Percentiles rank a stretch among this genome's conserved stretches.
Evolutionary conservation across 148 eudicot species (phyloP).

Genomic region (Persicaria maculosa): DNA sequence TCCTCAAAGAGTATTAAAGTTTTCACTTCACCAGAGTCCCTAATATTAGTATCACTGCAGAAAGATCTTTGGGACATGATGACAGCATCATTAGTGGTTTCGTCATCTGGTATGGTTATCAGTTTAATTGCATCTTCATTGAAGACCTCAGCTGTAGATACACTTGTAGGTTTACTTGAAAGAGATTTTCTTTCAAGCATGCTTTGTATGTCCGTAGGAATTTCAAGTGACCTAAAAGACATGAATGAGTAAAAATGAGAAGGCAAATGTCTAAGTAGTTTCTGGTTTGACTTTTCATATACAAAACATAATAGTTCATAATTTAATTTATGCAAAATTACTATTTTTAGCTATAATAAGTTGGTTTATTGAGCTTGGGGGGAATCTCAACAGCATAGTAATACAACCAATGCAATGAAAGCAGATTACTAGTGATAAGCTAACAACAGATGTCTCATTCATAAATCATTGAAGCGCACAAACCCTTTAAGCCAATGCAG

Average conservation of each 20-base stretch:
- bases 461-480: slow-evolving; percentile 16
- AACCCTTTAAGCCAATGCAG: slow-evolving; percentile 76
- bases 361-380: neutral
- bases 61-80: slow-evolving; percentile 18
- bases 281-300: neutral
- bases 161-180: slow-evolving; percentile 16
- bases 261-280: neutral
- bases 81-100: slow-evolving; percentile 24
- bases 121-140: slow-evolving; percentile 37
- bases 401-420: neutral
- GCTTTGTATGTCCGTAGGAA: slow-evolving; percentile 33
- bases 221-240: slow-evolving; percentile 46
- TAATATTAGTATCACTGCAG: slow-evolving; percentile 23
- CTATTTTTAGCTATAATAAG: neutral
- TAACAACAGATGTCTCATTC: neutral
- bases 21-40: slow-evolving; percentile 44
- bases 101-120: slow-evolving; percentile 47
- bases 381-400: neutral
- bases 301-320: neutral
- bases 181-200: slow-evolving; percentile 30
- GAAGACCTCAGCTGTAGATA: slow-evolving; percentile 22
- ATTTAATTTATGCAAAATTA: neutral
- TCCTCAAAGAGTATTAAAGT: slow-evolving; percentile 90
- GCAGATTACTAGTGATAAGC: neutral
- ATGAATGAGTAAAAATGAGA: neutral